These are phyloP conservation scores for Blastocystis sp. DNA, from an alignment of 352 stramenopile genomes.

Conservation along the genomic window DNA sequence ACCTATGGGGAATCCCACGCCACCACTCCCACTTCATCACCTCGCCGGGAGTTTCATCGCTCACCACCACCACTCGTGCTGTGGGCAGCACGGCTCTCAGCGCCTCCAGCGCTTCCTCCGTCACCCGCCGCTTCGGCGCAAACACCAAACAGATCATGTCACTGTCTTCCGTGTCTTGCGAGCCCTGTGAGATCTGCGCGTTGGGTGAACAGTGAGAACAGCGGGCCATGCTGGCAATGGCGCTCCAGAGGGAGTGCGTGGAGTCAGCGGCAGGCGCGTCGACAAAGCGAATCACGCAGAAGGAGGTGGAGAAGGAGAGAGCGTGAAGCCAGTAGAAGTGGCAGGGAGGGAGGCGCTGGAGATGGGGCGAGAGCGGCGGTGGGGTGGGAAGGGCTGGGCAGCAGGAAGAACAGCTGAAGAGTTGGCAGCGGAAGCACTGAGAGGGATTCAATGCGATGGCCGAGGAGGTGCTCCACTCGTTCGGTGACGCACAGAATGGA, in stretches of 20 bases:
- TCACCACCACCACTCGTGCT: slow-evolving; percentile 10
- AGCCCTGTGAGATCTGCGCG: too few species aligned
- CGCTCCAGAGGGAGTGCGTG: too few species aligned
- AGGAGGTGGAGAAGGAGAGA: not conserved
- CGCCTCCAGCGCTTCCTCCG: too few species aligned
- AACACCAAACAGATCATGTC: too few species aligned
- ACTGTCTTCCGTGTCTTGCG: too few species aligned
- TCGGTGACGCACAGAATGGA: not conserved
- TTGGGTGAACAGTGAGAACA: too few species aligned
- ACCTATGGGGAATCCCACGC: not conserved
- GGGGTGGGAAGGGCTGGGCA: not conserved
- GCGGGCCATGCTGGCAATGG: too few species aligned
- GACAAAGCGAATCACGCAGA: not conserved
- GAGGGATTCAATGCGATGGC: not conserved
- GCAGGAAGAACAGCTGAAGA: slow-evolving; percentile 22
- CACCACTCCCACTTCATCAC: too few species aligned
- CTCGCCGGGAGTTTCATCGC: too few species aligned
- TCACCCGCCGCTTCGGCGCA: too few species aligned
- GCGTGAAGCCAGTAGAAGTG: not conserved
- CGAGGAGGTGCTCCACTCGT: not conserved
- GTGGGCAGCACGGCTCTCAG: not conserved
- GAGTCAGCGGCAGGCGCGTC: not conserved
- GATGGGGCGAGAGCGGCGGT: not conserved
- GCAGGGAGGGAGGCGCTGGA: slow-evolving; percentile 19
- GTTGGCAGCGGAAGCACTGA: slow-evolving; percentile 28